These are phyloP conservation scores for Talaromyces thailandensis DNA, from an alignment of 495 filamentous ascomycete species.

Conservation along the genomic window DNA sequence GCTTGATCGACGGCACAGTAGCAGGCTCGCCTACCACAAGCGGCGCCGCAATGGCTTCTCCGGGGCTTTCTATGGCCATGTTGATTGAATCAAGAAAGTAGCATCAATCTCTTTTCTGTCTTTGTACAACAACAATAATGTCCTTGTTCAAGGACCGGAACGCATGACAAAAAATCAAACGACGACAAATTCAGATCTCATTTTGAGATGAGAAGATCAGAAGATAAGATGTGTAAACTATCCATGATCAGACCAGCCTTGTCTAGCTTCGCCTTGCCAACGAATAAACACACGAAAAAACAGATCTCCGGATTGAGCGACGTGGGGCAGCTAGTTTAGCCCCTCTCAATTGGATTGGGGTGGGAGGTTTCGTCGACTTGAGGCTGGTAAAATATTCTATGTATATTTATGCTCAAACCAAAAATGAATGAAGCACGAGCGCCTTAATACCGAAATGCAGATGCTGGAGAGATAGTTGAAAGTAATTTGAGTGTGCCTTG, in stretches of 20 bases:
- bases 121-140: neutral
- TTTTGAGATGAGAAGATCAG: neutral
- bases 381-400: neutral
- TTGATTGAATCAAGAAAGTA: neutral
- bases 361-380: neutral
- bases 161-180: neutral
- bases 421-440: neutral
- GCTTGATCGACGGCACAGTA: neutral
- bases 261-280: too few relatives aligned
- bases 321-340: slow-evolving; percentile 1
- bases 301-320: neutral
- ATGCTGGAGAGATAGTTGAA: neutral
- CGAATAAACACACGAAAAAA: neutral
- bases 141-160: neutral
- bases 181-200: neutral
- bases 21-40: neutral
- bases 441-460: neutral
- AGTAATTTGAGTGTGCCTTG: neutral
- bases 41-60: neutral
- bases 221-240: neutral
- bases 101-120: neutral
- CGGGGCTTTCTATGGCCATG: neutral
- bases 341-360: neutral
- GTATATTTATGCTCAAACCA: neutral
- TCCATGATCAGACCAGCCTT: neutral